Evolutionary conservation across 352 stramenopile species (phyloP), one percentile per base, ranked within the genome.

Genomic region (Peronospora farinosa): DNA sequence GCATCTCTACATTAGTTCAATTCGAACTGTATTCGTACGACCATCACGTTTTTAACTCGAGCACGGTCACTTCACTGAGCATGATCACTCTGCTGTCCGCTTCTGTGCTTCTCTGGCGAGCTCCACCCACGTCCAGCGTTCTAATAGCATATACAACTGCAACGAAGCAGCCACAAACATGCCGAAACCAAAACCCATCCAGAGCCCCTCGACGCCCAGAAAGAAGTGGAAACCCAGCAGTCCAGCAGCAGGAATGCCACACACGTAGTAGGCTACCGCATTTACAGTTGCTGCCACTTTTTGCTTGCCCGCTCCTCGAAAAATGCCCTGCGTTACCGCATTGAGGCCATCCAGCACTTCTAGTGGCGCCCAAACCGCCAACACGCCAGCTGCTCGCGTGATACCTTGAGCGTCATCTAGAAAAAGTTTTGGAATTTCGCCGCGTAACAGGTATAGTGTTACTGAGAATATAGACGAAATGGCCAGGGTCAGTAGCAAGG

Each of bases 241-340:
- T 13, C 70, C 71, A 1, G 72, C 82, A 0, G 89, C 13, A 0
- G 84, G 84, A 17, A 95, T 69, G 12, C 84, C 82, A 7, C 87
- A 70, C 1, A 72, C 48, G 54, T 90, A 95, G 54, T 88, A 92
- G 1, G 78, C 81, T 11, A 86, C 63, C 9, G 80, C 69, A 43
- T 88, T 89, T 5, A 78, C 64, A n/a, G 67, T 60, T 1, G 80
- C 74, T 8, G 67, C 72, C 15, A 84, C 61, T 3, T 69, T 69
- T 39, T 93, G 83, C 21, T 73, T 60, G 13, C 79, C 82, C 15
- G 57, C 74, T 33, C 69, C 78, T 6, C 78, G 75, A 58, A 86
- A 86, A 38, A 90, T 70, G 25, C 77, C 82, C 41, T 88, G 74
- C 4, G 71, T 58, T 35, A 85, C 64, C 39, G 61, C 57, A 51